Percentiles rank a stretch among this genome's conserved stretches.
phyloP scores from a whole-genome alignment of 768 basidiomycete species.

The Hemileccinum rubropunctum region DNA sequence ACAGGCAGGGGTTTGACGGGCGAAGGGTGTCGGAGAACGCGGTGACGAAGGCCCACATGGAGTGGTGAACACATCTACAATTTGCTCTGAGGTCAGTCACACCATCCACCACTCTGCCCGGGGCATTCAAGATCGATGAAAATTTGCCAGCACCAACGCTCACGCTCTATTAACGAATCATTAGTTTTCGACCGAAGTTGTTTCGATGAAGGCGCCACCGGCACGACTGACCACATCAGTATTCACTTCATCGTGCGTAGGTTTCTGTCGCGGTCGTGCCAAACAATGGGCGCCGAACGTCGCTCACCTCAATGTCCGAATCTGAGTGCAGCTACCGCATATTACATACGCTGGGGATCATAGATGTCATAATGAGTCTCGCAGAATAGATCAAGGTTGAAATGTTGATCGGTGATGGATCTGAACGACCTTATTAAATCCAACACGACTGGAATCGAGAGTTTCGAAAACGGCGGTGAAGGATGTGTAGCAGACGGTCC shows the following conservation, averaged over 20 bases:
- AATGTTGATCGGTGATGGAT: no score
- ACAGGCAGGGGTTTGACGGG: not conserved
- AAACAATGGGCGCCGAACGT: not conserved
- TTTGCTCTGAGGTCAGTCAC: constrained; percentile 8
- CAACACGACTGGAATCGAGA: no score
- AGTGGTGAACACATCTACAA: constrained; percentile 22
- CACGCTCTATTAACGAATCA: constrained; percentile 2
- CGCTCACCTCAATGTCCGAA: constrained; percentile 19
- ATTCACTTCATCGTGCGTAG: not conserved
- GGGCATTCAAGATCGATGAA: not conserved
- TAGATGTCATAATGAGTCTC: no score
- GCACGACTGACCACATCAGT: constrained; percentile 12
- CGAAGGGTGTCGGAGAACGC: constrained; percentile 20
- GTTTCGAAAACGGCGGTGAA: no score
- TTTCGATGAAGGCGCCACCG: not conserved
- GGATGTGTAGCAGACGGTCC: no score
- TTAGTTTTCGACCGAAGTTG: not conserved
- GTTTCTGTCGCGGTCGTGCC: not conserved
- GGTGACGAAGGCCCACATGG: constrained; percentile 19
- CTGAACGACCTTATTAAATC: no score
- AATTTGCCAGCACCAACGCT: not conserved
- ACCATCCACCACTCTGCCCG: not conserved
- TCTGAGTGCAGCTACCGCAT: no score
- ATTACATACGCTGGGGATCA: no score
- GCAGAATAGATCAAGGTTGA: no score